Evolutionary conservation across 1,139 yeast genomes (phyloP).

Genomic region (Protomyces arabidopsidicola): DNA sequence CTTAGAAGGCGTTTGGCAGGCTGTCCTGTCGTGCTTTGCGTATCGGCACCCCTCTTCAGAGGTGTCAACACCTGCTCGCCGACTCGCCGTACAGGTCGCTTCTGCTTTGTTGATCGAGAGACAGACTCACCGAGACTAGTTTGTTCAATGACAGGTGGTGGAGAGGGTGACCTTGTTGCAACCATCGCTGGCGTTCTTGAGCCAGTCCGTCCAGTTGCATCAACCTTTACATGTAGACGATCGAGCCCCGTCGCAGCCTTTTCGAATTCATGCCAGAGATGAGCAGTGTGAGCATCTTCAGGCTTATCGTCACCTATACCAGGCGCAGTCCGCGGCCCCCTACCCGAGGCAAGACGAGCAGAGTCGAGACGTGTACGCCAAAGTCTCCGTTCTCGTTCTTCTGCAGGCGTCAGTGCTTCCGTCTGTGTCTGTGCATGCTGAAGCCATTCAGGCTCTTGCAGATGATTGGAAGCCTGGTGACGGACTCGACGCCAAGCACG

Average conservation of each 20-base stretch:
- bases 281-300: conserved; percentile 6
- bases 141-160: background rate
- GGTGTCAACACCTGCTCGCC: background rate
- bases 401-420: background rate
- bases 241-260: conserved; percentile 3
- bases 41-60: background rate
- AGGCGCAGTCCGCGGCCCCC: background rate
- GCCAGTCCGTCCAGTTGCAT: background rate
- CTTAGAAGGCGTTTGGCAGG: background rate
- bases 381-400: conserved; percentile 11
- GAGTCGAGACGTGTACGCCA: conserved; percentile 16
- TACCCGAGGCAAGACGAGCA: background rate
- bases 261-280: conserved; percentile 18
- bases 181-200: background rate
- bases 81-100: background rate
- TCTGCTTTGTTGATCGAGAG: background rate
- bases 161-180: background rate
- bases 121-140: background rate
- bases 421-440: background rate
- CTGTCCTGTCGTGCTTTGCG: background rate
- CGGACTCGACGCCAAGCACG: conserved; percentile 13
- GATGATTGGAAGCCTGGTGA: conserved; percentile 6
- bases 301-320: background rate
- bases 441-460: conserved; percentile 1
- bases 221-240: background rate